Conservation (phyloP, 257 asterid genomes). For the Craterostigma plantagineum region DNA sequence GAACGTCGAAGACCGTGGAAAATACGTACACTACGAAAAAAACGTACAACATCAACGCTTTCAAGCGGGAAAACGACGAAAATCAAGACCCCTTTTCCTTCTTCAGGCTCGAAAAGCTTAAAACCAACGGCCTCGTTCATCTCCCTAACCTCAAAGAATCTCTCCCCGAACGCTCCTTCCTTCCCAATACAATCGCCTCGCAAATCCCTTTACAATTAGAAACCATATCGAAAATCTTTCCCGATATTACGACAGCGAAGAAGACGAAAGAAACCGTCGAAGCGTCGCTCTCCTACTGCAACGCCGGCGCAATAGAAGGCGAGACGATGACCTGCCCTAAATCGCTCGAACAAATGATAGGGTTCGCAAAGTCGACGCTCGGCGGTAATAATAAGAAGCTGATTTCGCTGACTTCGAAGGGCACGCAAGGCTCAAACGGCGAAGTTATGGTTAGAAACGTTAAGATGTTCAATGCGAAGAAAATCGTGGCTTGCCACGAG, state of each 20-base stretch:
- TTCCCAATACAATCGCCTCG: background rate
- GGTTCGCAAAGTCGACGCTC: background rate
- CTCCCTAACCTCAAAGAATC: conserved; percentile 1
- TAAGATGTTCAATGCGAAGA: background rate
- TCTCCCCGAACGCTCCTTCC: background rate
- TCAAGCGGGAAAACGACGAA: background rate
- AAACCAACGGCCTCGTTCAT: background rate
- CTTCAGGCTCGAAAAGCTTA: background rate
- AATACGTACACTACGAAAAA: background rate
- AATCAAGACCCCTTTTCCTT: background rate
- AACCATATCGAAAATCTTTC: background rate
- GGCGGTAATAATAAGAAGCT: background rate
- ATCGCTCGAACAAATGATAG: background rate
- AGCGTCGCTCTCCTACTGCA: background rate
- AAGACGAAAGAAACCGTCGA: background rate
- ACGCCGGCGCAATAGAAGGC: background rate
- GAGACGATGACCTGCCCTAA: conserved; percentile 1
- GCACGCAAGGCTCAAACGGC: no score
- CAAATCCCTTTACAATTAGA: background rate
- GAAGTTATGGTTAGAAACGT: background rate
- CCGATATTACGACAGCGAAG: background rate
- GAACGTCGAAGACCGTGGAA: background rate
- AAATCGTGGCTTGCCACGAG: background rate
- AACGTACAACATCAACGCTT: background rate
- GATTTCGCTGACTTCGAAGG: background rate